phyloP scores from a whole-genome alignment of 768 basidiomycete genomes.

The Imleria badia region DNA sequence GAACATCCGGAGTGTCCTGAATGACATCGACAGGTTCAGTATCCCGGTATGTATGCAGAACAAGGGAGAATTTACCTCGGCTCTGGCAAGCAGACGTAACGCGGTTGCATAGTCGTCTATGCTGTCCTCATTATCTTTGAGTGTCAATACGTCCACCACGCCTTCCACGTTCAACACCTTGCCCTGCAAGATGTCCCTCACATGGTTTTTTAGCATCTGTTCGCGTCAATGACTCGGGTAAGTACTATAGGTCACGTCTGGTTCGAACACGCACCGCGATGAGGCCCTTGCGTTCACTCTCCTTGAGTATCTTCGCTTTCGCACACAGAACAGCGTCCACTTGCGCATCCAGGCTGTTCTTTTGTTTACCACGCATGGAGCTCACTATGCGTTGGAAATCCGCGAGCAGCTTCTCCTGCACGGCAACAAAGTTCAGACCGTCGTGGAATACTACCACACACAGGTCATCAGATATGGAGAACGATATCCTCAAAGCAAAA shows the following conservation, averaged over 20 bases:
- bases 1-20: conserved; percentile 70
- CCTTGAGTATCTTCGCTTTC: conserved; percentile 46
- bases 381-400: conserved; percentile 56
- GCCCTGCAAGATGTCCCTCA: conserved; percentile 71
- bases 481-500: background rate
- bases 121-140: conserved; percentile 72
- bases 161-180: conserved; percentile 76
- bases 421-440: conserved; percentile 81
- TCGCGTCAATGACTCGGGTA: background rate
- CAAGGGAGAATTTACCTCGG: conserved; percentile 40
- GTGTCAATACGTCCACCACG: conserved; percentile 75
- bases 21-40: conserved; percentile 1
- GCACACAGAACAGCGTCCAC: conserved; percentile 58
- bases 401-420: conserved; percentile 68
- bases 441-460: conserved; percentile 73
- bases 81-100: conserved; percentile 61
- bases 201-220: conserved; percentile 69
- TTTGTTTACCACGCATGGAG: conserved; percentile 51
- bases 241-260: background rate
- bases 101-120: conserved; percentile 69
- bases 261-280: conserved; percentile 28
- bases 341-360: conserved; percentile 65
- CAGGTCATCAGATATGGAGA: conserved; percentile 5
- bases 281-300: conserved; percentile 51
- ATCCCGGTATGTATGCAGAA: background rate